Conservation (phyloP, 139 green algal genomes). For the Astrephomene gubernaculifera region DNA sequence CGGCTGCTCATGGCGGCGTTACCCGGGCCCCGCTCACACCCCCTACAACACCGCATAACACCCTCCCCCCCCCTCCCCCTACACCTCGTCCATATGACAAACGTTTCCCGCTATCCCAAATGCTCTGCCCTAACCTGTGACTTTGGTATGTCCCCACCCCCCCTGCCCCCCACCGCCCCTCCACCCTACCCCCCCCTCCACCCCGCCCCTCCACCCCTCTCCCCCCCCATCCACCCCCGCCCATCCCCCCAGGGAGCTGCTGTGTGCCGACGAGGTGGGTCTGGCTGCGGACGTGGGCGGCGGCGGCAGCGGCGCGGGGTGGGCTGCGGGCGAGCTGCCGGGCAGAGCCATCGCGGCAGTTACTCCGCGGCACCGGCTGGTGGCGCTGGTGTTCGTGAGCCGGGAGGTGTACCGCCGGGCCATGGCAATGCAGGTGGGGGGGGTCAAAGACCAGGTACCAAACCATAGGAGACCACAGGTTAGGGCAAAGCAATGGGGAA, state of each 20-base stretch:
- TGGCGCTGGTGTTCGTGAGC: constrained; percentile 45
- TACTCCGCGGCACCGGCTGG: constrained; percentile 9
- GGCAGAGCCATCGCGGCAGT: constrained; percentile 22
- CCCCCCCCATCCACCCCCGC: neutral
- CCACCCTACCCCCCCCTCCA: neutral
- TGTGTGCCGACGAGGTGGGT: constrained; percentile 16
- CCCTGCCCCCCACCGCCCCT: neutral
- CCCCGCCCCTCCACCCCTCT: neutral
- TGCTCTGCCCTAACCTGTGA: no score
- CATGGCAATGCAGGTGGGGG: constrained; percentile 50
- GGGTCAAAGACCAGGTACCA: no score
- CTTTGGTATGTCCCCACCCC: neutral
- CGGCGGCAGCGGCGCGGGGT: neutral
- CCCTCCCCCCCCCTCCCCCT: no score
- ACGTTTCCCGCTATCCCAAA: no score
- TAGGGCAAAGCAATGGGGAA: neutral
- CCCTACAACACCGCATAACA: no score
- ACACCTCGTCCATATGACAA: no score
- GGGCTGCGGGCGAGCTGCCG: neutral
- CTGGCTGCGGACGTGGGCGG: neutral
- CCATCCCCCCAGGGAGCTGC: constrained; percentile 22
- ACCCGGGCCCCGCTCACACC: no score
- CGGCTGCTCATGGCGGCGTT: no score
- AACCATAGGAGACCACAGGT: no score
- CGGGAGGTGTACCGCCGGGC: constrained; percentile 44